Conservation (phyloP, 75 land plant species). For the Chamaecyparis obtusa region DNA sequence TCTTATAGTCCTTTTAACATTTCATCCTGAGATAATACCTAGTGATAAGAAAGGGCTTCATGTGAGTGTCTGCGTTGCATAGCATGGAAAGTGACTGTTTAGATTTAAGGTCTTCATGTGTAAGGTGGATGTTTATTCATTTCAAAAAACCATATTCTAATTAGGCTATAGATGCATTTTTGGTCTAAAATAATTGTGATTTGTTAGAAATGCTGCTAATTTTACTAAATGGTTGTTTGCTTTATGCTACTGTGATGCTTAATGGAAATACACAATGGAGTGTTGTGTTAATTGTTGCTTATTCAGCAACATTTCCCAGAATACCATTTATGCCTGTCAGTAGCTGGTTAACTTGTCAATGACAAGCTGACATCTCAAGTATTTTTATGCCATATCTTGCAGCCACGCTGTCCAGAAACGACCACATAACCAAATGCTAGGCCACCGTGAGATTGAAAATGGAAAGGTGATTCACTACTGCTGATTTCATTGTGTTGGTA, state of each 20-base stretch:
- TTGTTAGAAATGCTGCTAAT: background rate
- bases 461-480: slow-evolving; percentile 48
- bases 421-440: slow-evolving; percentile 75
- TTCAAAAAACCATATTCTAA: background rate
- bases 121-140: background rate
- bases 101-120: background rate
- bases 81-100: background rate
- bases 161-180: background rate
- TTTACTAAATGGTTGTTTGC: background rate
- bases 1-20: background rate
- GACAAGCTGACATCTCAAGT: background rate
- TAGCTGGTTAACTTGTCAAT: background rate
- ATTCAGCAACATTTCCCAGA: background rate
- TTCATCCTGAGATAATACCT: background rate
- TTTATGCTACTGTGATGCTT: background rate
- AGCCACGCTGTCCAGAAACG: slow-evolving; percentile 62
- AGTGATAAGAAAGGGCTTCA: background rate
- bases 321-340: background rate
- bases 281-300: background rate
- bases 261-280: background rate
- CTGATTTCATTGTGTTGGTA: background rate
- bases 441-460: slow-evolving; percentile 57
- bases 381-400: slow-evolving; percentile 11
- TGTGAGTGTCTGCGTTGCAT: background rate
- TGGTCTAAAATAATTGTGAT: background rate